phyloP scores from a whole-genome alignment of 805 yeast species.

The Zygosaccharomyces bailii region DNA sequence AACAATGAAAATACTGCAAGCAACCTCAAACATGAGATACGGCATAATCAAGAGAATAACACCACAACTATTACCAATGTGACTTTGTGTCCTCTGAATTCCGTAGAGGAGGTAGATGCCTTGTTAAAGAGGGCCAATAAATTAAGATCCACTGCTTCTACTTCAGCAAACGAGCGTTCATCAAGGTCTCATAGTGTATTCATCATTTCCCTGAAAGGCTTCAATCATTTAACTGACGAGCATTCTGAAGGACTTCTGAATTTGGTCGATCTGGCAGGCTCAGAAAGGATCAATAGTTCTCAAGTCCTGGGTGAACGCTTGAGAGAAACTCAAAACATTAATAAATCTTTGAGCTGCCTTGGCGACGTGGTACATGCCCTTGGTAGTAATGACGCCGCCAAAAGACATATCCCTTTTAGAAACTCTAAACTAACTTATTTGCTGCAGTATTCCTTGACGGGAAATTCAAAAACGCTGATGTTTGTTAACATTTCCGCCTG shows the following conservation, averaged over 20 bases:
- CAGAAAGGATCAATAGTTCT: slow-evolving; percentile 75
- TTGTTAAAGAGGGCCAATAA: slow-evolving; percentile 53
- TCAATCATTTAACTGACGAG: slow-evolving; percentile 47
- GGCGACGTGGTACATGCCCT: slow-evolving; percentile 86
- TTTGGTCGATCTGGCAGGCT: slow-evolving; percentile 89
- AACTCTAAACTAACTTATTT: slow-evolving; percentile 90
- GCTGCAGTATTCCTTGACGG: slow-evolving; percentile 78
- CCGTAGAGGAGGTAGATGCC: slow-evolving; percentile 46
- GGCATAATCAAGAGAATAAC: slow-evolving; percentile 56
- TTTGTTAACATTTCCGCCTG: slow-evolving; percentile 83
- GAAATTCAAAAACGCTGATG: slow-evolving; percentile 87
- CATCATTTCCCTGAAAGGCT: slow-evolving; percentile 57
- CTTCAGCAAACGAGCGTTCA: slow-evolving; percentile 76
- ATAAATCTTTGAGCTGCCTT: slow-evolving; percentile 78
- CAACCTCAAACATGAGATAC: slow-evolving; percentile 56
- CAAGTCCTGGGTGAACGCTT: slow-evolving; percentile 77
- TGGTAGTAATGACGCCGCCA: slow-evolving; percentile 56
- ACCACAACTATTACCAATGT: slow-evolving; percentile 62
- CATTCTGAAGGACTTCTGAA: slow-evolving; percentile 60
- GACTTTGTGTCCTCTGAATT: slow-evolving; percentile 44
- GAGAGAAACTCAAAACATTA: slow-evolving; percentile 84
- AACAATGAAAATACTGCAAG: slow-evolving; percentile 17
- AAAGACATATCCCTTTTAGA: slow-evolving; percentile 80
- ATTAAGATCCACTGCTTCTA: slow-evolving; percentile 75
- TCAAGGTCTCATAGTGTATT: slow-evolving; percentile 91